Evolutionary conservation across 2,329 filamentous ascomycete genomes (phyloP).

Genomic region (Ceratocystis albifundus): DNA sequence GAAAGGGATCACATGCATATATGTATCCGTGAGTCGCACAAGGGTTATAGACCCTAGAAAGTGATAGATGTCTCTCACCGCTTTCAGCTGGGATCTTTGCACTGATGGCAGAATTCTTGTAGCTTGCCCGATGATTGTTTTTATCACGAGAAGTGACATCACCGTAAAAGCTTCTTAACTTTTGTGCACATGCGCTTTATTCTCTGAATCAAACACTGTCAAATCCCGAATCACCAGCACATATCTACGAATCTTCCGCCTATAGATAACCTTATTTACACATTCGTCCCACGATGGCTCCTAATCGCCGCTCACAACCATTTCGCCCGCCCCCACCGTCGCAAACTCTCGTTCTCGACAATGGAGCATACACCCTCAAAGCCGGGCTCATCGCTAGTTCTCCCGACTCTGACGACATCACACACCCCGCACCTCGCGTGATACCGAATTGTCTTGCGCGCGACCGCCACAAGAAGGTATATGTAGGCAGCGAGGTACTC

Average conservation of each 20-base stretch:
- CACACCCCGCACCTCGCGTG: constrained; percentile 42
- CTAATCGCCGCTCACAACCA: constrained; percentile 42
- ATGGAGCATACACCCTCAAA: constrained; percentile 85
- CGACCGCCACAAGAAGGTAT: constrained; percentile 65
- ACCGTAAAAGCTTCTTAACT: not conserved
- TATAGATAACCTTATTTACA: not conserved
- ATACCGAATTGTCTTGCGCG: constrained; percentile 86
- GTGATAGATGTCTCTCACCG: not conserved
- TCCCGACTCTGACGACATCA: constrained; percentile 33
- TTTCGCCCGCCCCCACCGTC: constrained; percentile 42
- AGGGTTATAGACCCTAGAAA: not conserved
- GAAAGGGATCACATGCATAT: not conserved
- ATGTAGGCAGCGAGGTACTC: constrained; percentile 67
- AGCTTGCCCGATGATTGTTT: not conserved
- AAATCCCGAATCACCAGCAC: not conserved
- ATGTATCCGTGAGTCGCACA: no score
- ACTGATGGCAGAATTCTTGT: not conserved
- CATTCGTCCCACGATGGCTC: constrained; percentile 32
- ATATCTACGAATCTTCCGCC: no score
- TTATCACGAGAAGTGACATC: not conserved
- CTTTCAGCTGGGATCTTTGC: not conserved
- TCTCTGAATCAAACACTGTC: not conserved
- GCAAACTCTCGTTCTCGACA: constrained; percentile 78
- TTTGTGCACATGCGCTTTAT: not conserved
- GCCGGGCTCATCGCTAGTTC: constrained; percentile 57